A percentile compares a stretch with the other conserved stretches of the same genome.
Conservation (phyloP, 2,329 filamentous ascomycete species). For the Leptodontidium sp. region DNA sequence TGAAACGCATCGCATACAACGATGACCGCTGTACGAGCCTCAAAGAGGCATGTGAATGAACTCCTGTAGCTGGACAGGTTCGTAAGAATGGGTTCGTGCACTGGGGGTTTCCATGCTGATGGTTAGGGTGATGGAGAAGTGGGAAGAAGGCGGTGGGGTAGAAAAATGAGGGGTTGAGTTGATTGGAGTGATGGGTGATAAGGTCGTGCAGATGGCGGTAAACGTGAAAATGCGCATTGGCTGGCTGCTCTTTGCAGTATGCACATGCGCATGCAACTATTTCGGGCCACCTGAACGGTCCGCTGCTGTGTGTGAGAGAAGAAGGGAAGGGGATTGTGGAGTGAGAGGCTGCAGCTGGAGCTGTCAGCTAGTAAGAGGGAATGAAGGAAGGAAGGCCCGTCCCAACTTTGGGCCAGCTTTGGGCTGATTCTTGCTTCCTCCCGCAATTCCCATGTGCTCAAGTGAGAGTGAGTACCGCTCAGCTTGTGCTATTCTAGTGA, state of each 20-base stretch:
- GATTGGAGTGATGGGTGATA: not conserved
- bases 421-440: not conserved
- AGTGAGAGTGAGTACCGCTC: not conserved
- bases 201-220: conserved; percentile 22
- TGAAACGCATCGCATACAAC: not conserved
- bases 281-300: conserved; percentile 30
- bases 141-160: not conserved
- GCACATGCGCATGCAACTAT: conserved; percentile 27
- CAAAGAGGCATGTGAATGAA: conserved; percentile 1
- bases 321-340: too few species aligned
- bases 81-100: not conserved
- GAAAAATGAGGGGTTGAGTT: not conserved
- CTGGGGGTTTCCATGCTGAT: too few species aligned
- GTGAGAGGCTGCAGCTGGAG: not conserved
- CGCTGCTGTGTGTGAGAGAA: conserved; percentile 2
- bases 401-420: conserved; percentile 3
- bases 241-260: too few species aligned
- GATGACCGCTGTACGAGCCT: not conserved
- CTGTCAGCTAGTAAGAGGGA: not conserved
- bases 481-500: conserved; percentile 25
- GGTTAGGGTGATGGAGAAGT: not conserved
- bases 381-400: conserved; percentile 2
- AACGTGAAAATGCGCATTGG: conserved; percentile 23
- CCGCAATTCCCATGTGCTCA: not conserved
- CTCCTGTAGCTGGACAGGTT: not conserved